Percentiles rank a stretch among this genome's conserved stretches.
Conservation (phyloP, 2,329 filamentous ascomycete genomes). For the Aspergillus sp. region DNA sequence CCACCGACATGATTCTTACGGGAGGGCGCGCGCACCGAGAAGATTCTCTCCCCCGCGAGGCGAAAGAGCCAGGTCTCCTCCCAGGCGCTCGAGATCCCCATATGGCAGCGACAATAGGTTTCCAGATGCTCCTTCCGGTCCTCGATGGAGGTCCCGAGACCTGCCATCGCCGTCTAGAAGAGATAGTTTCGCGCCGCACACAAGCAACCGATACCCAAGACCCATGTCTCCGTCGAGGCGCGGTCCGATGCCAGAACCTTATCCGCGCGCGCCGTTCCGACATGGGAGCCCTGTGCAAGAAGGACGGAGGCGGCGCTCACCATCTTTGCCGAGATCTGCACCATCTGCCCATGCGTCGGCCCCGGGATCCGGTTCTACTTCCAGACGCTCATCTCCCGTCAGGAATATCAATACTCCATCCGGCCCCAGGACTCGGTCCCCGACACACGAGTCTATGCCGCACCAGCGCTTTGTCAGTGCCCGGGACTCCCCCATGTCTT, state of each 20-base stretch:
- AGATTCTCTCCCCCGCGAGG: constrained; percentile 34
- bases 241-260: constrained; percentile 18
- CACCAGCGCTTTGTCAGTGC: constrained; percentile 14
- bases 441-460: constrained; percentile 13
- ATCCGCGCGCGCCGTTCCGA: constrained; percentile 33
- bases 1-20: constrained; percentile 21
- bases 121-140: constrained; percentile 21
- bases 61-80: constrained; percentile 28
- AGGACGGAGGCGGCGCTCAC: constrained; percentile 45
- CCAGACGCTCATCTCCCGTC: constrained; percentile 54
- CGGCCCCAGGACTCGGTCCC: constrained; percentile 21
- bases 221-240: constrained; percentile 39
- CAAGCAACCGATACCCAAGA: constrained; percentile 19
- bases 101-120: constrained; percentile 21
- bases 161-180: constrained; percentile 26
- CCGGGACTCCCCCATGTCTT: constrained; percentile 6
- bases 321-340: constrained; percentile 35
- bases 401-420: constrained; percentile 35
- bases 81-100: constrained; percentile 34
- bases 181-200: constrained; percentile 22
- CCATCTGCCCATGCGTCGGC: constrained; percentile 43
- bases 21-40: constrained; percentile 29
- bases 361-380: constrained; percentile 47
- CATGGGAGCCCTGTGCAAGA: constrained; percentile 47
- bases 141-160: constrained; percentile 28